Evolutionary conservation across 2,329 filamentous ascomycete species (phyloP).

Genomic region (Penicillium sp.): DNA sequence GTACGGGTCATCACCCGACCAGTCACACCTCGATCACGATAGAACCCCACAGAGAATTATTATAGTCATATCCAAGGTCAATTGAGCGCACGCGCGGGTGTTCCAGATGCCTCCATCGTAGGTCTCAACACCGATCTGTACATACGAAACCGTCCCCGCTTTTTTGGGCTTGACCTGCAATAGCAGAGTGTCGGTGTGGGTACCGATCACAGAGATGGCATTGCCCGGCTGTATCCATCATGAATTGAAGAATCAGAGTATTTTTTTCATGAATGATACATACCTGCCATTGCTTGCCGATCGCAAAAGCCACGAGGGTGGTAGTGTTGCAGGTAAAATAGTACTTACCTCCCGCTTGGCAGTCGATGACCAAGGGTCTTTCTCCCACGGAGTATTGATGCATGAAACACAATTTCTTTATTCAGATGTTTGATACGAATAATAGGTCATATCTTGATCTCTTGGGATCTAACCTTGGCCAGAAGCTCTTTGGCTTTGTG

Average conservation of each 20-base stretch:
- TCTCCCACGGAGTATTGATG: slow-evolving; percentile 64
- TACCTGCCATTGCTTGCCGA: slow-evolving; percentile 81
- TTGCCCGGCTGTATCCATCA: slow-evolving; percentile 65
- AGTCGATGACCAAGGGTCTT: slow-evolving; percentile 80
- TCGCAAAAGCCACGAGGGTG: slow-evolving; percentile 87
- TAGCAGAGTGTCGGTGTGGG: slow-evolving; percentile 92
- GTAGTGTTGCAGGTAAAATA: slow-evolving; percentile 92
- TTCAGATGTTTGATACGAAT: background rate
- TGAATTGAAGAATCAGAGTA: background rate
- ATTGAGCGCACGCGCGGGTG: slow-evolving; percentile 58
- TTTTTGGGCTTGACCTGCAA: slow-evolving; percentile 90
- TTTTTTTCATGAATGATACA: slow-evolving; percentile 2
- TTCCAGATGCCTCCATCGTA: slow-evolving; percentile 98
- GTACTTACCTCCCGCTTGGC: slow-evolving; percentile 89
- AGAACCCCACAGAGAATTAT: slow-evolving; percentile 63
- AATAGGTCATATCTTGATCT: slow-evolving; percentile 62
- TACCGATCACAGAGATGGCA: slow-evolving; percentile 86
- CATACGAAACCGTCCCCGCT: slow-evolving; percentile 80
- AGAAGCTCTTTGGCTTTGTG: slow-evolving; percentile 73
- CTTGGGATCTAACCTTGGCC: slow-evolving; percentile 77
- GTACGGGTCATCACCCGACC: slow-evolving; percentile 81
- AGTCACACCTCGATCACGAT: slow-evolving; percentile 87
- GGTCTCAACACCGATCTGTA: slow-evolving; percentile 92
- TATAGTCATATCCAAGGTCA: background rate
- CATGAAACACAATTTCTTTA: background rate